Evolutionary conservation across 805 yeast genomes (phyloP).

Genomic region (Candida succiphila): DNA sequence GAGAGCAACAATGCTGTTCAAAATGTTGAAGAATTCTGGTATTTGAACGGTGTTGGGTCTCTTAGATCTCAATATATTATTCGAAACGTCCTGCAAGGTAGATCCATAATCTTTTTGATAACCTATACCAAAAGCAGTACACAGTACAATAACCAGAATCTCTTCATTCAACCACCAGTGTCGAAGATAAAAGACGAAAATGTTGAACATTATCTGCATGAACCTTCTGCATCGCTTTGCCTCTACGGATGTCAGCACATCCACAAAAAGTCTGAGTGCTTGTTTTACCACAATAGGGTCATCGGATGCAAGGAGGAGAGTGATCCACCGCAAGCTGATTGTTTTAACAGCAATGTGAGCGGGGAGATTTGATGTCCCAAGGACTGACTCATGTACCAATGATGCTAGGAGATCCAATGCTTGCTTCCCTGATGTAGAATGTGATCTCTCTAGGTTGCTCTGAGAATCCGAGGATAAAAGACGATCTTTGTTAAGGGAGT

Average conservation of each 20-base stretch:
- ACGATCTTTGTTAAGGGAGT: constrained; percentile 33
- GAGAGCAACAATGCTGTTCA: constrained; percentile 10
- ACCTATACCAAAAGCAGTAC: constrained; percentile 37
- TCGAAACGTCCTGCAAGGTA: neutral
- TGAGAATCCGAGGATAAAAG: too few species aligned
- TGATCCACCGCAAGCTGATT: constrained; percentile 55
- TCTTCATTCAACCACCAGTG: constrained; percentile 40
- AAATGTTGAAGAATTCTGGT: constrained; percentile 30
- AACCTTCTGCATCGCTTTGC: constrained; percentile 38
- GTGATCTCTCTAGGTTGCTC: constrained; percentile 7
- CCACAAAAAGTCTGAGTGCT: constrained; percentile 36
- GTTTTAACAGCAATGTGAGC: constrained; percentile 37
- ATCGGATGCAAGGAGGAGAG: constrained; percentile 38
- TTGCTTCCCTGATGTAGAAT: neutral
- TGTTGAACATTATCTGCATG: constrained; percentile 34
- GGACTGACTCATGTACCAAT: constrained; percentile 10
- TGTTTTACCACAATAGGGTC: constrained; percentile 26
- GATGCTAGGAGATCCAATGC: neutral
- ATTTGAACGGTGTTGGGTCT: constrained; percentile 17
- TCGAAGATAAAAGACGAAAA: constrained; percentile 33
- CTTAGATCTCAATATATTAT: constrained; percentile 8
- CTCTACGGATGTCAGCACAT: constrained; percentile 37
- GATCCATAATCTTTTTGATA: constrained; percentile 10
- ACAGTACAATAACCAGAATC: constrained; percentile 29
- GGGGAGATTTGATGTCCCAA: constrained; percentile 1